Percentiles rank a stretch among this genome's conserved stretches.
Evolutionary conservation across 495 filamentous ascomycete genomes (phyloP).

Genomic region (Chlorociboria aeruginascens): DNA sequence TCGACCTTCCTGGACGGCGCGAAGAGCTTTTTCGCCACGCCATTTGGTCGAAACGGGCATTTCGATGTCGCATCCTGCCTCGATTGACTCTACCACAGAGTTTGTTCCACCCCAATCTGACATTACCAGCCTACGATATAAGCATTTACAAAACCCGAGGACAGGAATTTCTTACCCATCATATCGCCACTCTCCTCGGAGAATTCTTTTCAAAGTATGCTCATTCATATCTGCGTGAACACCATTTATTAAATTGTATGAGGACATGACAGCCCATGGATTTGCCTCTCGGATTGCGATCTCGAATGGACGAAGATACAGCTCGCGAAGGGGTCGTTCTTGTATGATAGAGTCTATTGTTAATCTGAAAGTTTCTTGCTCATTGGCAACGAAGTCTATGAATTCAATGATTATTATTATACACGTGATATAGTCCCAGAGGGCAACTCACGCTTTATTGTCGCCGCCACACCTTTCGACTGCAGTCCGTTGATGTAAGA

Average conservation of each 20-base stretch:
- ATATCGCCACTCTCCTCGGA: conserved; percentile 66
- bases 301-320: conserved; percentile 76
- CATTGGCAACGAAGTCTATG: conserved; percentile 68
- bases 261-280: conserved; percentile 70
- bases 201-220: conserved; percentile 56
- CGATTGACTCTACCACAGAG: conserved; percentile 56
- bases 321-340: conserved; percentile 63
- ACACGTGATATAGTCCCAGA: conserved; percentile 1
- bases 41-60: conserved; percentile 65
- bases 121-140: conserved; percentile 45
- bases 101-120: conserved; percentile 66
- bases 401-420: conserved; percentile 16
- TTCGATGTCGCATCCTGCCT: conserved; percentile 66
- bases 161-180: conserved; percentile 38
- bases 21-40: conserved; percentile 53
- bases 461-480: conserved; percentile 60
- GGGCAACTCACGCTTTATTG: conserved; percentile 54
- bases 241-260: conserved; percentile 80
- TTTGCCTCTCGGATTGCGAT: conserved; percentile 68
- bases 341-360: conserved; percentile 59
- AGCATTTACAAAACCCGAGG: conserved; percentile 9
- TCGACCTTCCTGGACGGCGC: conserved; percentile 49
- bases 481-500: conserved; percentile 66
- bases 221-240: conserved; percentile 64
- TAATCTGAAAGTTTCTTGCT: conserved; percentile 71